These are phyloP conservation scores for Leccinum pachyderme DNA, from an alignment of 1,284 basidiomycete genomes.

Conservation along the genomic window DNA sequence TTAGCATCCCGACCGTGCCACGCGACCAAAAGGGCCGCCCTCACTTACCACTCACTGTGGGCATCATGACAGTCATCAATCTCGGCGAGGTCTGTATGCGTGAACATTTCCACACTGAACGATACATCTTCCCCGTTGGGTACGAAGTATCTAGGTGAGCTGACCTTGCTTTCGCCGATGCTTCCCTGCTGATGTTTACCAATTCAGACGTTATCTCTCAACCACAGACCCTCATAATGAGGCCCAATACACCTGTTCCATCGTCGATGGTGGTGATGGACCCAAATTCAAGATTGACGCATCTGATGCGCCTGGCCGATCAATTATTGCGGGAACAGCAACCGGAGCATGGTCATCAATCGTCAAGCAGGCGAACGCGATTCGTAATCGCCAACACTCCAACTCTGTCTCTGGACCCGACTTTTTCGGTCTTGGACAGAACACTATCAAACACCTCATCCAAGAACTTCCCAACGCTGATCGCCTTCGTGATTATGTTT, in stretches of 20 bases:
- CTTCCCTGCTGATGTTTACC: constrained; percentile 9
- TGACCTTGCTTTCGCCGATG: constrained; percentile 1
- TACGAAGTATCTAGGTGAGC: constrained; percentile 75
- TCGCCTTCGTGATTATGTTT: constrained; percentile 71
- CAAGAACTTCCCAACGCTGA: constrained; percentile 73
- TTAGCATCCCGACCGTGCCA: constrained; percentile 71
- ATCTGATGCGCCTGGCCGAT: constrained; percentile 60
- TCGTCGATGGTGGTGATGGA: constrained; percentile 76
- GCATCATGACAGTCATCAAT: constrained; percentile 75
- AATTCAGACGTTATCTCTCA: constrained; percentile 66
- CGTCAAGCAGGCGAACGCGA: constrained; percentile 73
- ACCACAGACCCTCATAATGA: constrained; percentile 63
- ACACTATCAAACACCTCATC: constrained; percentile 81
- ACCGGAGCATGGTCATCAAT: constrained; percentile 81
- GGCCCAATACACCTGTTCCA: constrained; percentile 76
- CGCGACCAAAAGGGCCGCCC: constrained; percentile 66
- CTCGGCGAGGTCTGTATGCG: constrained; percentile 74
- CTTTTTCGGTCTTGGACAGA: constrained; percentile 80
- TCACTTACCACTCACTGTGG: constrained; percentile 70
- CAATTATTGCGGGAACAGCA: constrained; percentile 76
- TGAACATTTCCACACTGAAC: constrained; percentile 79
- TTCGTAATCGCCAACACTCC: constrained; percentile 74
- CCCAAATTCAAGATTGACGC: constrained; percentile 80
- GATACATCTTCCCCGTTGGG: constrained; percentile 82
- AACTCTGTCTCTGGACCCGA: constrained; percentile 83